Conservation (phyloP, 108 stramenopile genomes). For the Skeletonema menzelii region DNA sequence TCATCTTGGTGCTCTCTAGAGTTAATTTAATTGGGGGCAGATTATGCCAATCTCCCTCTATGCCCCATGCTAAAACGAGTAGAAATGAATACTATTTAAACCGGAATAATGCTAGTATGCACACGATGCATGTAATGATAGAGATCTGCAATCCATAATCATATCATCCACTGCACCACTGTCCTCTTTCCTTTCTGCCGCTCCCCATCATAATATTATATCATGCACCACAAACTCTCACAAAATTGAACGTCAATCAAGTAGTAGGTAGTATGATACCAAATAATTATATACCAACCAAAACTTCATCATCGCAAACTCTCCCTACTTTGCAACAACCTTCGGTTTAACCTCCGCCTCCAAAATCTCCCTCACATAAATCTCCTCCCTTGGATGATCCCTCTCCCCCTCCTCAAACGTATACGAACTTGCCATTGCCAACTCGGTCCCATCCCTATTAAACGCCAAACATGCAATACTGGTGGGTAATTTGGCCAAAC, state of each 20-base stretch:
- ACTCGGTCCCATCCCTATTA: slow-evolving; percentile 69
- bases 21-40: no score
- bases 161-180: neutral
- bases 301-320: neutral
- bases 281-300: no score
- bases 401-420: slow-evolving; percentile 98
- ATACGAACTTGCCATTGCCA: slow-evolving; percentile 94
- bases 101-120: neutral
- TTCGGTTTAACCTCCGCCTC: slow-evolving; percentile 61
- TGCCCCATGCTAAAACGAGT: no score
- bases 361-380: slow-evolving; percentile 76
- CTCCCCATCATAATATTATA: neutral
- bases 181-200: neutral
- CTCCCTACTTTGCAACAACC: slow-evolving; percentile 10
- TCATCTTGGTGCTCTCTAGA: neutral
- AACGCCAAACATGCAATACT: slow-evolving; percentile 90
- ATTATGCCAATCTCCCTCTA: neutral
- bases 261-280: no score
- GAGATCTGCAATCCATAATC: neutral
- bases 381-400: slow-evolving; percentile 89
- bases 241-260: no score
- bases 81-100: neutral
- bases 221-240: neutral
- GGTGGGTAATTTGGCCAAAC: slow-evolving; percentile 74
- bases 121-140: neutral